Evolutionary conservation across 2,329 filamentous ascomycete species (phyloP), one percentile per base, ranked within the genome.

Genomic region (Dryadomyces quercivorus): DNA sequence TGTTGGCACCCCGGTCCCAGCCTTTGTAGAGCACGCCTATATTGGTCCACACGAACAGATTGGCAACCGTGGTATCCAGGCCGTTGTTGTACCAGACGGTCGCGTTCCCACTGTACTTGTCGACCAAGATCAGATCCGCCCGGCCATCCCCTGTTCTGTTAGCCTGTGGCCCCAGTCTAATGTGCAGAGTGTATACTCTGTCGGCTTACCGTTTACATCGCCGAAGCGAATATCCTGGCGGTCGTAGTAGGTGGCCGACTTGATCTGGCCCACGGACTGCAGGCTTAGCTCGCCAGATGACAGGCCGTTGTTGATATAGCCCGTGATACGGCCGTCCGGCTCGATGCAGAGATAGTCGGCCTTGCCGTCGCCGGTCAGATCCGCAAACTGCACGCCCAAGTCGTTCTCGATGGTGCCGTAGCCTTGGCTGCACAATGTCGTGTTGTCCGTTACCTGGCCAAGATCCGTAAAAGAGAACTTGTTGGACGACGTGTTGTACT

Each of bases 331-430:
- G 16, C 66, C 65, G 40, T 68, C 53, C 8, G 40, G 50, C 26
- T 64, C 59, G 22, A 70, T 61, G 57, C 66, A 69, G 15, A 70
- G 57, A 40, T 67, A 65, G 54, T 70, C 67, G 3, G 60, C 64
- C 13, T 59, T 54, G 6, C 60, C 59, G 45, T 65, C 62, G 40
- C 63, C 63, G 3, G 8, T 31, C 26, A 70, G 53, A 50, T 70
- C 66, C 9, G 64, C 67, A 52, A 68, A 66, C 3, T 61, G 61
- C 2, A 66, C 59, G 18, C 59, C 62, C 8, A 63, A 51, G 53
- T 69, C 66, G 48, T 53, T 58, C 38, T 63, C 55, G 7, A 61
- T 61, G 31, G 62, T 48, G 2, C 64, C 64, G n/a, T 60, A 57
- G 12, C 56, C 53, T 54, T 68, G 56, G 2, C 54, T 51, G 40